Base-by-base conservation (phyloP, 768 basidiomycete species). In the Neoboletus magnificus region DNA sequence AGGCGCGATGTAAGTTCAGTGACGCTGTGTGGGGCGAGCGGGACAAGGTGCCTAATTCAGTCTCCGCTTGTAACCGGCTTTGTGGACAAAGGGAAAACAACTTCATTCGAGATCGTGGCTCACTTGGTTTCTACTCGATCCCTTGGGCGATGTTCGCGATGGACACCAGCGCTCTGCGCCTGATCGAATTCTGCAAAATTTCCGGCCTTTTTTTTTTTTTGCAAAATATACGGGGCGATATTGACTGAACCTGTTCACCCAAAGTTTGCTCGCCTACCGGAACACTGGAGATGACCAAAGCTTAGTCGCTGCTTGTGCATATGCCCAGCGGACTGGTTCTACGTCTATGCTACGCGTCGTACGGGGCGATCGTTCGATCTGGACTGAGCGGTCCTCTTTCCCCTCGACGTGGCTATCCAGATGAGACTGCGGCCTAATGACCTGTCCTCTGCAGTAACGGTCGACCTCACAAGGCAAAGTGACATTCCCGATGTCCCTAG, bases 21-120 rank as follows among this genome's bases (percentile, higher is more conserved):
- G 63, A 68, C 68, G 66, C 68, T 58, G 68, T 60, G 55, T 68
- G 63, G 61, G 67, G 58, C 53, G 66, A 68, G 67, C 67, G 67
- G 67, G 68, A 65, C 61, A 49, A 70, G 66, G 61, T 68, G 18
- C 41, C 55, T 35, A 54, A 59, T 68, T 68, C 63, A 50, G 65
- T 63, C 67, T 68, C 67, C 67, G 67, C 65, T n/a, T 50, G 59
- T 64, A 62, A 60, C 27, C 29, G 44, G 43, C 20, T 33, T 15
- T 39, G 25, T 33, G 20, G 16, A 37, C 35, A 52, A 49, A 46
- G 43, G 41, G 33, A 27, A 29, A 33, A n/a, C n/a, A 27, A 33
- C 13, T n/a, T n/a, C n/a, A 16, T 27, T 25, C 10, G 42, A 15
- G 41, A 23, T n/a, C 15, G 22, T 22, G 6, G n/a, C 20, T 13